Conservation (phyloP, 768 basidiomycete species). For the Podaxis sp. region DNA sequence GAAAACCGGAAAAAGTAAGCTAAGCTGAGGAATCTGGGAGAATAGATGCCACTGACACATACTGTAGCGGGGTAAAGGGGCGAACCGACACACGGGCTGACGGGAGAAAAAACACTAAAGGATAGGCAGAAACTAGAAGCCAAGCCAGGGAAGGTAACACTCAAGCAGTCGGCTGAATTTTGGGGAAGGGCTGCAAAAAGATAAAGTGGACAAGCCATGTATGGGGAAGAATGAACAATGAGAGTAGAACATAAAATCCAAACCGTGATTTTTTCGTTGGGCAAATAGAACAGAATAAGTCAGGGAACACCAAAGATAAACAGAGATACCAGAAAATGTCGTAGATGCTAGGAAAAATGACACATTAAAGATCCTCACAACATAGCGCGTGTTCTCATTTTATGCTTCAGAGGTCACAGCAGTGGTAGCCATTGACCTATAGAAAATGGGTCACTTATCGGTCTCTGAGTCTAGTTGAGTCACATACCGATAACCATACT, state of each 20-base stretch:
- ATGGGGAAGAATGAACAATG: neutral
- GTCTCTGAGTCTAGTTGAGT: neutral
- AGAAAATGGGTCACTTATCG: neutral
- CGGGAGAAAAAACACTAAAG: neutral
- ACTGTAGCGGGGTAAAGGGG: neutral
- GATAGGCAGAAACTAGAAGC: neutral
- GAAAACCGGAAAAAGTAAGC: neutral
- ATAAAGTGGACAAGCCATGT: neutral
- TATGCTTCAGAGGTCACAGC: constrained; percentile 36
- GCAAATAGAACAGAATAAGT: constrained; percentile 1
- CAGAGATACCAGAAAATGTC: constrained; percentile 7
- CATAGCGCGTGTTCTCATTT: constrained; percentile 8
- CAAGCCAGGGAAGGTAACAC: neutral
- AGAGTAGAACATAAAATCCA: neutral
- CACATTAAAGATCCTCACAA: constrained; percentile 18
- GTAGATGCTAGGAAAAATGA: constrained; percentile 12
- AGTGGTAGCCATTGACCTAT: constrained; percentile 87
- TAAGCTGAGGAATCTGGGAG: neutral
- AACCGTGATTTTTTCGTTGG: neutral
- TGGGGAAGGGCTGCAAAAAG: constrained; percentile 1
- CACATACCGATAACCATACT: constrained; percentile 80
- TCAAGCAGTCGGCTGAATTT: neutral
- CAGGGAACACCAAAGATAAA: neutral
- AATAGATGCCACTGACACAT: neutral
- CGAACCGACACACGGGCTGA: neutral